Percentiles rank a stretch among this genome's conserved stretches.
These are phyloP conservation scores for Scleroderma citrinum DNA, from an alignment of 768 basidiomycete genomes.

Conservation along the genomic window DNA sequence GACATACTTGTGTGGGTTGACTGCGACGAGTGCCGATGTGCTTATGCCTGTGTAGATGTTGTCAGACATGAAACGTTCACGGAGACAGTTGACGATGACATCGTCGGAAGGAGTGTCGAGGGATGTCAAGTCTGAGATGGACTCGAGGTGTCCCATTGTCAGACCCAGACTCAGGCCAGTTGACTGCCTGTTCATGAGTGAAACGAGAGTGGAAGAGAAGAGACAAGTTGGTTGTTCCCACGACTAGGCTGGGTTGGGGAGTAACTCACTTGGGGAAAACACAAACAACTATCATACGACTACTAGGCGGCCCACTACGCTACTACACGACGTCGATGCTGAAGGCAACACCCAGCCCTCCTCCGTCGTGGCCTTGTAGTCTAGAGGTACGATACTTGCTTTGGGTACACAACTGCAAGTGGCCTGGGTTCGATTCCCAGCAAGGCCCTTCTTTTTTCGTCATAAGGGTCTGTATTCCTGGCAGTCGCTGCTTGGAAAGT, in stretches of 20 bases:
- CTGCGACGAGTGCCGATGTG: conserved; percentile 66
- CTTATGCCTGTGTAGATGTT: conserved; percentile 74
- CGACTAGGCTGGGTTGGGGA: not conserved
- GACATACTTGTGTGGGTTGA: conserved; percentile 93
- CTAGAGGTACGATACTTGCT: conserved; percentile 37
- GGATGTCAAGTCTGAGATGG: conserved; percentile 60
- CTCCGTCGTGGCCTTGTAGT: conserved; percentile 24
- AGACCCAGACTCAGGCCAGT: conserved; percentile 33
- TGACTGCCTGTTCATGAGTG: conserved; percentile 38
- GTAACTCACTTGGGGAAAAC: not conserved
- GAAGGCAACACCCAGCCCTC: too few species aligned
- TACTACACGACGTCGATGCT: too few species aligned
- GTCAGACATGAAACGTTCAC: conserved; percentile 84
- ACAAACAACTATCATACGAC: too few species aligned
- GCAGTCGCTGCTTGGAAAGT: too few species aligned
- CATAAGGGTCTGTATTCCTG: too few species aligned
- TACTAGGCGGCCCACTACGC: too few species aligned
- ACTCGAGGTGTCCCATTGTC: conserved; percentile 57
- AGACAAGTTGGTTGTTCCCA: not conserved
- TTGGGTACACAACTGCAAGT: conserved; percentile 32
- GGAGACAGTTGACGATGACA: conserved; percentile 75
- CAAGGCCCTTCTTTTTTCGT: conserved; percentile 23
- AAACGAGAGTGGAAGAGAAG: not conserved
- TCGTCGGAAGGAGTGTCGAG: conserved; percentile 74
- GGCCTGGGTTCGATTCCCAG: conserved; percentile 38